phyloP scores from a whole-genome alignment of 495 filamentous ascomycete species.

The Mycothermus thermophilus region DNA sequence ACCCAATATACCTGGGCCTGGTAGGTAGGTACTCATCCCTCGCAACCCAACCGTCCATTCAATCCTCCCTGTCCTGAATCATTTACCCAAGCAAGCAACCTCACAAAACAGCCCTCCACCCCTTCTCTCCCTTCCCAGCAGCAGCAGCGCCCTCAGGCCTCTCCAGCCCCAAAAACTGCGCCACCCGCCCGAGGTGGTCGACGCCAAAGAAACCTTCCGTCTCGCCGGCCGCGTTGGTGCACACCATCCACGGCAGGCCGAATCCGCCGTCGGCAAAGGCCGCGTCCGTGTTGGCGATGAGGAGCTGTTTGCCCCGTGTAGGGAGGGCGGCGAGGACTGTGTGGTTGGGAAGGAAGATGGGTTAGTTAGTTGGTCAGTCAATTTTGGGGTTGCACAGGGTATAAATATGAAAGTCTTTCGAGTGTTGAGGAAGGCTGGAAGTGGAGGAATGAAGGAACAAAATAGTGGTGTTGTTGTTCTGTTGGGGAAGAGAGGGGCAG shows the following conservation, averaged over 20 bases:
- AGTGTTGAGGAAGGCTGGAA: no score
- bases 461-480: no score
- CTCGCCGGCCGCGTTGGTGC: constrained; percentile 44
- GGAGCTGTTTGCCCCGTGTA: constrained; percentile 36
- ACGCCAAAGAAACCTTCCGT: constrained; percentile 57
- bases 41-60: no score
- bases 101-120: constrained; percentile 41
- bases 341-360: background rate
- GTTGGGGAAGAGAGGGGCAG: background rate
- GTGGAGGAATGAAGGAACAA: background rate
- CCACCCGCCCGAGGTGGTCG: constrained; percentile 54
- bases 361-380: no score
- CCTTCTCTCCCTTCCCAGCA: background rate
- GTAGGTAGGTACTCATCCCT: no score
- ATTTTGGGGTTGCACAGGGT: no score
- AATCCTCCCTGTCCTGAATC: no score
- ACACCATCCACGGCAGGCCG: constrained; percentile 58
- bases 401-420: no score
- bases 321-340: constrained; percentile 25
- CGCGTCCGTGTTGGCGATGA: constrained; percentile 42
- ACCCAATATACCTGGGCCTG: no score
- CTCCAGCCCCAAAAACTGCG: constrained; percentile 45
- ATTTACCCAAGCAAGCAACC: background rate
- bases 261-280: constrained; percentile 52
- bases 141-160: constrained; percentile 10